phyloP scores from a whole-genome alignment of 2,329 filamentous ascomycete genomes.

The Ophiosphaerella narmari region DNA sequence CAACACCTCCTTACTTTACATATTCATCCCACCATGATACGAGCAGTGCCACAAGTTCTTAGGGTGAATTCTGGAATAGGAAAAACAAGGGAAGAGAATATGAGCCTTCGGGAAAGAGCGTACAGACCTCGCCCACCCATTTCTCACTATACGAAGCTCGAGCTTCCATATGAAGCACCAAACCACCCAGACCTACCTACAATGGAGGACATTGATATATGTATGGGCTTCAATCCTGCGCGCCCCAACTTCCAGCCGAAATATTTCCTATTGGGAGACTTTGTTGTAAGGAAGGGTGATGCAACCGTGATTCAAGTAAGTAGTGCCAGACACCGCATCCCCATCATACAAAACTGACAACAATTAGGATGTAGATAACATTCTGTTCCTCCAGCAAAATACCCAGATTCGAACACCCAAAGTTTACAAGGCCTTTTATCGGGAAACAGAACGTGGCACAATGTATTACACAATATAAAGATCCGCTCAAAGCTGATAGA shows the following conservation, averaged over 20 bases:
- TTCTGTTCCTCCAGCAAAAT: slow-evolving; percentile 1
- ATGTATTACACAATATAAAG: background rate
- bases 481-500: background rate
- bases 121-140: background rate
- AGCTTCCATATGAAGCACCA: slow-evolving; percentile 11
- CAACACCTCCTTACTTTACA: too few relatives aligned
- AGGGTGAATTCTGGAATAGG: too few relatives aligned
- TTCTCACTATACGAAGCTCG: background rate
- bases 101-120: too few relatives aligned
- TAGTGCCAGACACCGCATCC: background rate
- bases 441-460: background rate
- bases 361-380: background rate
- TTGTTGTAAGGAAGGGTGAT: slow-evolving; percentile 1
- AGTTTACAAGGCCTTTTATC: background rate
- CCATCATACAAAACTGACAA: background rate
- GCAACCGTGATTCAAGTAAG: background rate
- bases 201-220: slow-evolving; percentile 1
- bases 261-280: slow-evolving; percentile 1
- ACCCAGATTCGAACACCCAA: slow-evolving; percentile 1
- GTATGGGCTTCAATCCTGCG: too few relatives aligned
- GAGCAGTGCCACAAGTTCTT: too few relatives aligned
- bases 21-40: too few relatives aligned
- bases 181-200: slow-evolving; percentile 6
- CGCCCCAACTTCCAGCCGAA: too few relatives aligned
- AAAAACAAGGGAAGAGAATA: too few relatives aligned